A percentile compares a stretch with the other conserved stretches of the same genome.
Evolutionary conservation across 176 grass and related monocot species (phyloP).

Genomic region (Secale cereale): DNA sequence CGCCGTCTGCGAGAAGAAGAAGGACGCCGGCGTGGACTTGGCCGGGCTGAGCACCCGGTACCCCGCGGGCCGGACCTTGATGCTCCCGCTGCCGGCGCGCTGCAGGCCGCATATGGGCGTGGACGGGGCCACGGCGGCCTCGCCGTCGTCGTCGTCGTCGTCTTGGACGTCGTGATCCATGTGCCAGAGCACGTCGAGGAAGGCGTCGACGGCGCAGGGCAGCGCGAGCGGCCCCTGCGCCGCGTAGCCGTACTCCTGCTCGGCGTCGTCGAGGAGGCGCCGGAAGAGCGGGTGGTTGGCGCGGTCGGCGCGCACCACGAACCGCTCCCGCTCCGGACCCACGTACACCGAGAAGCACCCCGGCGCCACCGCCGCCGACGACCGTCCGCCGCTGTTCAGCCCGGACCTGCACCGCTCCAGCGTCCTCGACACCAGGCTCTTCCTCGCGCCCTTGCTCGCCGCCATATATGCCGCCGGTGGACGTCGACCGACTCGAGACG

Average conservation of each 20-base stretch:
- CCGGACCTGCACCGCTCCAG: conserved; percentile 53
- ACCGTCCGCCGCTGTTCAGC: not conserved
- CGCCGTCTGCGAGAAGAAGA: not conserved
- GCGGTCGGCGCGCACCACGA: conserved; percentile 55
- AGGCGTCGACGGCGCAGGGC: conserved; percentile 63
- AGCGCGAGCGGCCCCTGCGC: conserved; percentile 65
- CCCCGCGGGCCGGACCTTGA: not conserved
- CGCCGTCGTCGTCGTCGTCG: not conserved
- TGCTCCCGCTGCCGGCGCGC: not conserved
- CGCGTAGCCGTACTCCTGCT: conserved; percentile 60
- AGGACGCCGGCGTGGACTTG: not conserved
- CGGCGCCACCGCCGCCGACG: conserved; percentile 11
- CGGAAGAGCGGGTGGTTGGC: conserved; percentile 72
- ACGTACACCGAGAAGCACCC: conserved; percentile 87
- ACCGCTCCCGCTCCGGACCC: conserved; percentile 54
- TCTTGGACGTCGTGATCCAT: conserved; percentile 29
- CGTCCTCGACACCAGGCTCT: conserved; percentile 50
- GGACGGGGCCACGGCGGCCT: not conserved
- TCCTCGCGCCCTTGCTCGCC: conserved; percentile 25
- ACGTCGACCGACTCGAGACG: not conserved
- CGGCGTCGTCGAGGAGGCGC: conserved; percentile 71
- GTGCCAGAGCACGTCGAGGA: conserved; percentile 61
- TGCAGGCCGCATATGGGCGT: not conserved
- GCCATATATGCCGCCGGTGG: conserved; percentile 4
- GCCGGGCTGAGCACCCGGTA: conserved; percentile 4